Conservation (phyloP, 768 basidiomycete species). For the Kwoniella mangroviensis region DNA sequence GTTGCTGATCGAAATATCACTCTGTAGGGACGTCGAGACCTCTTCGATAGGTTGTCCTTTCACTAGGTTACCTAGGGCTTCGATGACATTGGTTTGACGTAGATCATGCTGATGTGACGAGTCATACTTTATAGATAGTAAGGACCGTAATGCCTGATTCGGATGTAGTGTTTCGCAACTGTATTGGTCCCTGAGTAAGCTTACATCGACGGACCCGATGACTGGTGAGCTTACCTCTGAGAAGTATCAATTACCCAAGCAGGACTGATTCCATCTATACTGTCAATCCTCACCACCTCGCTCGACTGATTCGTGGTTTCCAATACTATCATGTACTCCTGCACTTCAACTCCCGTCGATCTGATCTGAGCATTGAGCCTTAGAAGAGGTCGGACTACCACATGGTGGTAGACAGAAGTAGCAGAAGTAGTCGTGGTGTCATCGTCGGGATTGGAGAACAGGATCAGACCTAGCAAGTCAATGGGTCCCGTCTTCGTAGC, state of each 20-base stretch:
- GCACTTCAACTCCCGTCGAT: background rate
- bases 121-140: constrained; percentile 12
- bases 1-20: background rate
- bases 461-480: constrained; percentile 18
- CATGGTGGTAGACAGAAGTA: background rate
- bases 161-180: constrained; percentile 7
- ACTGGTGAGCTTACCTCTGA: constrained; percentile 1
- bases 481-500: constrained; percentile 60
- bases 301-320: constrained; percentile 18
- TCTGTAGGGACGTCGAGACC: constrained; percentile 7
- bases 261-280: constrained; percentile 17
- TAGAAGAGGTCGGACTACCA: constrained; percentile 9
- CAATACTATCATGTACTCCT: background rate
- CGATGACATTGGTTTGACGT: constrained; percentile 11
- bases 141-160: constrained; percentile 22
- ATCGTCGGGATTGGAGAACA: constrained; percentile 3
- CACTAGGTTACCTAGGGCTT: constrained; percentile 20
- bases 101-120: constrained; percentile 6
- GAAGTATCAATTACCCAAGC: constrained; percentile 3
- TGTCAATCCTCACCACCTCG: constrained; percentile 4
- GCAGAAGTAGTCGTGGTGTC: constrained; percentile 1
- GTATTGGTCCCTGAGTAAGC: background rate
- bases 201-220: background rate
- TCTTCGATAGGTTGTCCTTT: constrained; percentile 18
- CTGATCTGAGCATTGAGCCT: background rate